A percentile compares a stretch with the other conserved stretches of the same genome.
These are phyloP conservation scores for Lonicera japonica DNA, from an alignment of 129 eudicot genomes.

Conservation along the genomic window DNA sequence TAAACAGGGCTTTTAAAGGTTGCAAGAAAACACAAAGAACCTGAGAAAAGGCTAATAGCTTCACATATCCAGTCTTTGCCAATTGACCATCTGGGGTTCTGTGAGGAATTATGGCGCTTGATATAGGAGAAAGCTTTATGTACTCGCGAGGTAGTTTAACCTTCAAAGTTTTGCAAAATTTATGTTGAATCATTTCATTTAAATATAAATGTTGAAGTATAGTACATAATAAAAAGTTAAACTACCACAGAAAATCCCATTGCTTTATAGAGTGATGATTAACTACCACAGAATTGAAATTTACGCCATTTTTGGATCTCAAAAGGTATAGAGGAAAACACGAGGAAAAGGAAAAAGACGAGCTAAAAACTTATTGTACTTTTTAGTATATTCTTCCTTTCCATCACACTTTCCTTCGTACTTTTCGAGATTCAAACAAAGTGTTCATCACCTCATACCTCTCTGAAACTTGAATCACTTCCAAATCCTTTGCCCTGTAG, in stretches of 20 bases:
- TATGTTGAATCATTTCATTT: background rate
- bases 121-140: conserved; percentile 82
- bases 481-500: conserved; percentile 56
- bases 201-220: background rate
- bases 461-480: conserved; percentile 43
- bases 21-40: conserved; percentile 22
- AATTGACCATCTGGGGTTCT: conserved; percentile 73
- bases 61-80: conserved; percentile 85
- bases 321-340: no score
- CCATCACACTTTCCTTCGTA: no score
- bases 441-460: conserved; percentile 30
- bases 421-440: background rate
- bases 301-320: no score
- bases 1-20: background rate
- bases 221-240: background rate
- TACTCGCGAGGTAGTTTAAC: conserved; percentile 84
- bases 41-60: conserved; percentile 85
- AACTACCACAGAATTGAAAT: no score
- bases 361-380: no score
- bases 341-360: no score
- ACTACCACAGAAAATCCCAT: no score
- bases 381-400: no score
- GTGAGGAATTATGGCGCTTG: conserved; percentile 82
- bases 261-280: no score
- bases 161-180: conserved; percentile 16